A percentile compares a stretch with the other conserved stretches of the same genome.
phyloP scores from a whole-genome alignment of 257 asterid genomes.

The Primulina huaijiensis region DNA sequence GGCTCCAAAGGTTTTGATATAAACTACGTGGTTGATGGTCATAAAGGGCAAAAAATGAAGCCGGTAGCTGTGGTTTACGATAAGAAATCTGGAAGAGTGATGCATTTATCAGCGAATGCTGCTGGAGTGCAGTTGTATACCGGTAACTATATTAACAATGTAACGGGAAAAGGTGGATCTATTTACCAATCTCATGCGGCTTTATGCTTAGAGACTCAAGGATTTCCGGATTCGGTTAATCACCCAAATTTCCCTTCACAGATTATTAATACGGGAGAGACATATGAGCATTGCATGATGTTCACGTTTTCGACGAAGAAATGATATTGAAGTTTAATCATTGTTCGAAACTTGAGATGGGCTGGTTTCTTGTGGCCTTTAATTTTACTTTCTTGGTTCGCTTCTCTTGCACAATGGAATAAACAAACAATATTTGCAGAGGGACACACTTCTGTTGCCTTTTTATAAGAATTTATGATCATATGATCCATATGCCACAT shows the following conservation, averaged over 20 bases:
- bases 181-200: conserved; percentile 54
- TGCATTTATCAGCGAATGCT: conserved; percentile 50
- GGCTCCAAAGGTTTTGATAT: conserved; percentile 66
- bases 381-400: background rate
- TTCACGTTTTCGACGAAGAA: conserved; percentile 38
- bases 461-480: background rate
- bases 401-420: background rate
- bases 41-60: conserved; percentile 27
- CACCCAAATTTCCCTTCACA: conserved; percentile 67
- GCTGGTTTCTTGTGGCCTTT: background rate
- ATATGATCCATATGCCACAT: background rate
- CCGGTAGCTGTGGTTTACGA: conserved; percentile 46
- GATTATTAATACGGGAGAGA: conserved; percentile 48
- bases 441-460: background rate
- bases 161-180: conserved; percentile 59
- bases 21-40: conserved; percentile 60
- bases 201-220: conserved; percentile 87
- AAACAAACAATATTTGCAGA: background rate
- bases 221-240: conserved; percentile 81
- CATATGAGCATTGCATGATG: conserved; percentile 51
- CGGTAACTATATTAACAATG: conserved; percentile 36
- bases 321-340: conserved; percentile 15
- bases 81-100: conserved; percentile 54
- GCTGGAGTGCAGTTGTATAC: conserved; percentile 78
- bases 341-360: background rate